A percentile compares a stretch with the other conserved stretches of the same genome.
phyloP scores from a whole-genome alignment of 306 rosid species.

The Lagenaria siceraria region DNA sequence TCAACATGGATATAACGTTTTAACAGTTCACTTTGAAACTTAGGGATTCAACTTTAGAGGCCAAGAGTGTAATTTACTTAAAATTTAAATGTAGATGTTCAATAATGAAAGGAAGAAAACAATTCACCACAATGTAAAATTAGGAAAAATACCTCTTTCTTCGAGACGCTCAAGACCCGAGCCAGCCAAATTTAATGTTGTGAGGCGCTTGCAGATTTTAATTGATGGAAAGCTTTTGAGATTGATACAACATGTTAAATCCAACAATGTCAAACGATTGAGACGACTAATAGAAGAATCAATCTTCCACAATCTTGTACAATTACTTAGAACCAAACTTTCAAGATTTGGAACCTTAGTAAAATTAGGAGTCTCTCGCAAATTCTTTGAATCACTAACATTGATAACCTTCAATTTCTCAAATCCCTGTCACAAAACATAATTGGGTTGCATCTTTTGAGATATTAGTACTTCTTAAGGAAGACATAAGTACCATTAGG shows the following conservation, averaged over 20 bases:
- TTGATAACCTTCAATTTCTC: not conserved
- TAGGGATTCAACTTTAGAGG: no score
- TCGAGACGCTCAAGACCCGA: not conserved
- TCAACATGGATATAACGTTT: no score
- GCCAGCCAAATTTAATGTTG: not conserved
- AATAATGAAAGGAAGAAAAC: not conserved
- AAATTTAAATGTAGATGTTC: no score
- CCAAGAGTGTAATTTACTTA: no score
- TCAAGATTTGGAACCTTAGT: constrained; percentile 4
- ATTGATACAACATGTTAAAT: not conserved
- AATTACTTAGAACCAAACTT: not conserved
- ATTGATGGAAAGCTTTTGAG: not conserved
- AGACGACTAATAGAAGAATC: not conserved
- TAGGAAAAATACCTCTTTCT: not conserved
- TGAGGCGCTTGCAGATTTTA: not conserved
- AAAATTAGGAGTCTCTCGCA: constrained; percentile 10
- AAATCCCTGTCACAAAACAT: not conserved
- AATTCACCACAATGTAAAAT: not conserved
- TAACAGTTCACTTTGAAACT: no score
- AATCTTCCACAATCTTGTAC: constrained; percentile 1
- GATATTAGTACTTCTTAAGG: not conserved
- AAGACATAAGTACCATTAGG: no score
- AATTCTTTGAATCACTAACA: constrained; percentile 6
- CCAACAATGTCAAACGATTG: not conserved
- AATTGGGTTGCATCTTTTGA: not conserved